Evolutionary conservation across 2,329 filamentous ascomycete species (phyloP).

Genomic region (Botrytis elliptica): DNA sequence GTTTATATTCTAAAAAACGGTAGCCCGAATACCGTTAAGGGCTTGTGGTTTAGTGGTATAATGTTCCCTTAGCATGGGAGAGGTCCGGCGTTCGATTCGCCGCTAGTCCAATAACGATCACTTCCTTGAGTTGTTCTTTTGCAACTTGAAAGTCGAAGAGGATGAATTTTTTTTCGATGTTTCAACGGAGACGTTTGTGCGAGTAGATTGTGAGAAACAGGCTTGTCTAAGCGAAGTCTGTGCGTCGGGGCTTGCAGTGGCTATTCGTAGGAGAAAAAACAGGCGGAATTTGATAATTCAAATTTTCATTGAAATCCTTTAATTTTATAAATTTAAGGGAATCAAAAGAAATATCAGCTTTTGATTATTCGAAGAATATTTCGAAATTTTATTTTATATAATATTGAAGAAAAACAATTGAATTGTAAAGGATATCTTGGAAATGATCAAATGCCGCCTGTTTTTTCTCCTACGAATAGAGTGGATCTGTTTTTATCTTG

Average conservation of each 20-base stretch:
- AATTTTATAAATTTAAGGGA: too few species aligned
- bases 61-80: neutral
- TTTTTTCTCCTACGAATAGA: too few species aligned
- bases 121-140: accelerated
- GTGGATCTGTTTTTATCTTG: neutral
- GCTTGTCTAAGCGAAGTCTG: neutral
- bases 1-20: too few species aligned
- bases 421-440: too few species aligned
- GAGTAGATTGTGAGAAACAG: neutral
- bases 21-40: neutral
- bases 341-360: too few species aligned
- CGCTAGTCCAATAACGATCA: neutral
- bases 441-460: too few species aligned
- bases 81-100: neutral
- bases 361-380: too few species aligned
- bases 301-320: too few species aligned
- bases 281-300: too few species aligned
- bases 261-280: too few species aligned
- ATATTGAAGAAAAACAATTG: too few species aligned
- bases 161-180: neutral
- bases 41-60: constrained; percentile 6
- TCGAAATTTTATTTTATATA: too few species aligned
- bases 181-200: neutral
- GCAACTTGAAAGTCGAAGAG: neutral
- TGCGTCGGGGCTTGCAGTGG: neutral